Evolutionary conservation across 1,139 yeast genomes (phyloP).

Genomic region (Entelexis paramagnoliae): DNA sequence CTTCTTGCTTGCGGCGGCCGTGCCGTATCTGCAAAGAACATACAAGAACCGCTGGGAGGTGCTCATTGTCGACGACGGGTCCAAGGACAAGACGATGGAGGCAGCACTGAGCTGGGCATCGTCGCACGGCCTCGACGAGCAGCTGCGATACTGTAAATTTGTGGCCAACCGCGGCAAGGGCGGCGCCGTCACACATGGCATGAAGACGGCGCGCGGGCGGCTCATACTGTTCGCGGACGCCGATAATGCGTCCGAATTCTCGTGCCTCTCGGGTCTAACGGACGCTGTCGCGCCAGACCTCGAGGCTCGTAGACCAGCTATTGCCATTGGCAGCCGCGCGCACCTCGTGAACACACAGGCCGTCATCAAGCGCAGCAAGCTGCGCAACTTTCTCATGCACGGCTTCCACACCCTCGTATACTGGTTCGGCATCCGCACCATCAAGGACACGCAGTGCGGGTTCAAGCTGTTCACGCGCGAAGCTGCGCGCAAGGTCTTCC

Average conservation of each 20-base stretch:
- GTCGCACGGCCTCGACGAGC: slow-evolving; percentile 26
- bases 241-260: slow-evolving; percentile 85
- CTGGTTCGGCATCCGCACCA: slow-evolving; percentile 75
- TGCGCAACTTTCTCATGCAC: slow-evolving; percentile 87
- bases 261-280: slow-evolving; percentile 52
- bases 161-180: slow-evolving; percentile 85
- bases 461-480: slow-evolving; percentile 76
- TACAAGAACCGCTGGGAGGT: slow-evolving; percentile 51
- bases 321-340: slow-evolving; percentile 89
- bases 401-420: slow-evolving; percentile 79
- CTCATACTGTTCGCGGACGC: slow-evolving; percentile 89
- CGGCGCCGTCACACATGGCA: slow-evolving; percentile 94
- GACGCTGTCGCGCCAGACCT: slow-evolving; percentile 32
- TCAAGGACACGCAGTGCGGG: slow-evolving; percentile 95
- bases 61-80: slow-evolving; percentile 83
- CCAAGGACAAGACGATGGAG: slow-evolving; percentile 65
- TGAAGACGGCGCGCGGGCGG: slow-evolving; percentile 63
- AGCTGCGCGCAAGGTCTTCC: slow-evolving; percentile 60
- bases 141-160: slow-evolving; percentile 56
- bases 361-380: slow-evolving; percentile 80
- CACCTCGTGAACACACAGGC: slow-evolving; percentile 96
- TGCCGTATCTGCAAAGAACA: slow-evolving; percentile 41
- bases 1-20: slow-evolving; percentile 67
- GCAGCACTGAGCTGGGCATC: slow-evolving; percentile 60
- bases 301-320: slow-evolving; percentile 21